Conservation (phyloP, 257 asterid species). For the Rehmannia glutinosa region DNA sequence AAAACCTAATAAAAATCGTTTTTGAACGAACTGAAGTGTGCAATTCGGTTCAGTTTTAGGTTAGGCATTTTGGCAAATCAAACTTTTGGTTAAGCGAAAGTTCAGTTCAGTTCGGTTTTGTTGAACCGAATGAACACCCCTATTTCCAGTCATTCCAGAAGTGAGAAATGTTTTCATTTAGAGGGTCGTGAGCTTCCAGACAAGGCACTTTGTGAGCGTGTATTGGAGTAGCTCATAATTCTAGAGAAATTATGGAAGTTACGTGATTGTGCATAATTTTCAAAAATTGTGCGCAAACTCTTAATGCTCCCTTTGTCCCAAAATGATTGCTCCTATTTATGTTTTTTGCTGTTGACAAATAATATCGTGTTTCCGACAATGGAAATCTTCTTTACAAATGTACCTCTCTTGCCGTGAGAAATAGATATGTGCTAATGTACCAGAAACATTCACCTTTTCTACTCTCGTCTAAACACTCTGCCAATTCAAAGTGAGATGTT, state of each 20-base stretch:
- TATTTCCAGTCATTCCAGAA: too few species aligned
- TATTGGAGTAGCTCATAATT: neutral
- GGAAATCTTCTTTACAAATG: neutral
- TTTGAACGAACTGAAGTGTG: too few species aligned
- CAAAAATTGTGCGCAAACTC: neutral
- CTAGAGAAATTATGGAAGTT: neutral
- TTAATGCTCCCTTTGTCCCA: neutral
- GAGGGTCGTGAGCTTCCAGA: slow-evolving; percentile 11
- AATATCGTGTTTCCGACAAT: neutral
- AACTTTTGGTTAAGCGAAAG: too few species aligned
- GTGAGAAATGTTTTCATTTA: neutral
- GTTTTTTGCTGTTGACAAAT: neutral
- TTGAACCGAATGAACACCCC: too few species aligned
- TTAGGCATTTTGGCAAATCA: too few species aligned
- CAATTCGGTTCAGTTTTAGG: too few species aligned
- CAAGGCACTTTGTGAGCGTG: neutral
- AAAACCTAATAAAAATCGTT: too few species aligned
- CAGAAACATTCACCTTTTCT: neutral
- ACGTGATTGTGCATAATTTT: neutral
- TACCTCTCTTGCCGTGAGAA: neutral
- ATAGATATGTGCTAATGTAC: neutral
- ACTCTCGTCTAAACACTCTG: neutral
- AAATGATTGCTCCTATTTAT: neutral
- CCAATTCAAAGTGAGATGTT: neutral
- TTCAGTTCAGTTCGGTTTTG: too few species aligned